Conservation (phyloP, 176 grass and related monocot genomes). For the Oryza meridionalis region DNA sequence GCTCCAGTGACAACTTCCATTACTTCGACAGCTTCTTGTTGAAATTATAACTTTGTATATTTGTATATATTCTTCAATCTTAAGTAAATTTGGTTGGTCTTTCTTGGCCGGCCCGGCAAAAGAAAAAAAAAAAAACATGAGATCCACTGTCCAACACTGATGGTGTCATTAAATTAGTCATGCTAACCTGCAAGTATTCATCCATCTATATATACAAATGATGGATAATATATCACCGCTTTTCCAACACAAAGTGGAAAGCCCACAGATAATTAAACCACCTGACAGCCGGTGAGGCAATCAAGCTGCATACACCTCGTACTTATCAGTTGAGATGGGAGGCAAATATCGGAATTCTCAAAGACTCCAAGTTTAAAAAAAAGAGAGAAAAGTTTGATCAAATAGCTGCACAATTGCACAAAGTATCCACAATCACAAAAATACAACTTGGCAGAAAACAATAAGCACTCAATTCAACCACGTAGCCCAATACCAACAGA, state of each 20-base stretch:
- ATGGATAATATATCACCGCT: slow-evolving; percentile 8
- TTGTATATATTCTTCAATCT: too few relatives aligned
- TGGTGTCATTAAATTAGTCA: slow-evolving; percentile 13
- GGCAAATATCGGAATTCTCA: slow-evolving; percentile 8
- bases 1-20: too few relatives aligned
- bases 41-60: too few relatives aligned
- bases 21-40: too few relatives aligned
- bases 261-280: neutral
- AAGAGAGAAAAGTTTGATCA: neutral
- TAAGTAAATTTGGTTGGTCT: too few relatives aligned
- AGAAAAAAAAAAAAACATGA: too few relatives aligned
- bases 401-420: neutral
- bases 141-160: neutral
- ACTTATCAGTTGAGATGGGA: neutral
- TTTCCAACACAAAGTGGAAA: neutral
- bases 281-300: neutral
- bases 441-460: neutral
- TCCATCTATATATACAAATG: neutral
- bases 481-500: neutral
- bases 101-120: too few relatives aligned
- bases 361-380: neutral
- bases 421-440: neutral
- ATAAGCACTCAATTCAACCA: neutral
- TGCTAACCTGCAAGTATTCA: neutral
- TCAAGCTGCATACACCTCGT: neutral